These are phyloP conservation scores for Lachnellula willkommii DNA, from an alignment of 2,329 filamentous ascomycete genomes.

Conservation along the genomic window DNA sequence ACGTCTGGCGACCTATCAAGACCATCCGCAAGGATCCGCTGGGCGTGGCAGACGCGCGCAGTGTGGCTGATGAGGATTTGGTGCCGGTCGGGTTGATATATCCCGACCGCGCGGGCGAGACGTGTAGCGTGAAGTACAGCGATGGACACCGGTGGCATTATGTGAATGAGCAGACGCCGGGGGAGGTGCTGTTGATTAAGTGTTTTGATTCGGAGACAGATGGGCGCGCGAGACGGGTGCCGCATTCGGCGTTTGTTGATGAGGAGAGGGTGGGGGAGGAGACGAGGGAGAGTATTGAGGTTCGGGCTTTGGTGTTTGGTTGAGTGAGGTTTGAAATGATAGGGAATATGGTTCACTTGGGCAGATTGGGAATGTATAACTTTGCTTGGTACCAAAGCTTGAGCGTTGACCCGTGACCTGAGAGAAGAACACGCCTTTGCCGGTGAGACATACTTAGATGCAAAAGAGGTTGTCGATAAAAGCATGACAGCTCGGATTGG, in stretches of 20 bases:
- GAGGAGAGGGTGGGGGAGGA: constrained; percentile 38
- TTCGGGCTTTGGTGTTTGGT: constrained; percentile 47
- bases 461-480: too few relatives aligned
- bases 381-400: too few relatives aligned
- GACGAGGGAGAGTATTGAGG: constrained; percentile 51
- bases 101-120: constrained; percentile 17
- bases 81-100: constrained; percentile 42
- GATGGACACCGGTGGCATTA: constrained; percentile 48
- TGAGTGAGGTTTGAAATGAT: not conserved
- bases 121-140: constrained; percentile 39
- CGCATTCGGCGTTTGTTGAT: constrained; percentile 52
- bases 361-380: too few relatives aligned
- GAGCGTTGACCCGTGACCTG: too few relatives aligned
- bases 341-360: too few relatives aligned
- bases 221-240: constrained; percentile 46
- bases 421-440: too few relatives aligned
- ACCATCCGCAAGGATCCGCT: constrained; percentile 50
- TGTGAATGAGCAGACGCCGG: constrained; percentile 44
- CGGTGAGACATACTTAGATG: too few relatives aligned
- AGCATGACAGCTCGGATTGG: too few relatives aligned
- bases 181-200: constrained; percentile 55
- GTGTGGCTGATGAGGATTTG: constrained; percentile 46
- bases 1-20: constrained; percentile 47
- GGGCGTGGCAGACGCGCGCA: constrained; percentile 46
- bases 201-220: constrained; percentile 56